Evolutionary conservation across 108 stramenopile genomes (phyloP), one percentile per base, ranked within the genome.

Genomic region (Nitzschia palea): DNA sequence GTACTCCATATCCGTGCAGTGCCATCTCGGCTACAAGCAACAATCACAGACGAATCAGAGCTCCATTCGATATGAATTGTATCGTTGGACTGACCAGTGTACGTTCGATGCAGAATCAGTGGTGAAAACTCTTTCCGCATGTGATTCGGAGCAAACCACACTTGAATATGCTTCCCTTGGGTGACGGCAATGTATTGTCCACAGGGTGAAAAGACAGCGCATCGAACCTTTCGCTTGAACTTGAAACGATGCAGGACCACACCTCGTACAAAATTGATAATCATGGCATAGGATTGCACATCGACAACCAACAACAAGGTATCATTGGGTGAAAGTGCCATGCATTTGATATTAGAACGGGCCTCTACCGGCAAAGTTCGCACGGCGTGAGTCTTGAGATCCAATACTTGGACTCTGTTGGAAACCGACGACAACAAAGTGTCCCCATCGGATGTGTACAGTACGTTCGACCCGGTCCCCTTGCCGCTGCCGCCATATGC

Each of bases 361-460:
- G 88, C 82, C 73, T 99, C 96, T 51, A 95, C 61, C 3, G 96
- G 93, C 33, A 98, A 69, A 0, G 97, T 97, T 6, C 89, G 79
- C 55, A 88, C 87, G 26, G 86, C 79, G 60, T 98, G 96, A 31
- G 89, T 83, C 15, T 88, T 76, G 25, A 99, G 75, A 76, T 99
- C 96, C 33, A 98, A 73, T 20, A 96, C 67, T 48, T 93, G 88
- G 20, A 99, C 80, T 35, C 97, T 87, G 76, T 99, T 98, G 42
- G 95, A 92, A 18, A 97, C 94, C 12, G 96, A 85, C 14, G 86
- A 89, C 42, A 98, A 80, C 10, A 98, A 56, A 22, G 81, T 70
- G 67, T 97, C 90, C 18, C 99, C 97, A 59, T 96, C 86, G 40
- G 91, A 79, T 18, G 96, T 90, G 77, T 97, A 99, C 26, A 95